Conservation (phyloP, 1,284 basidiomycete genomes). For the Stereum hirsutum region DNA sequence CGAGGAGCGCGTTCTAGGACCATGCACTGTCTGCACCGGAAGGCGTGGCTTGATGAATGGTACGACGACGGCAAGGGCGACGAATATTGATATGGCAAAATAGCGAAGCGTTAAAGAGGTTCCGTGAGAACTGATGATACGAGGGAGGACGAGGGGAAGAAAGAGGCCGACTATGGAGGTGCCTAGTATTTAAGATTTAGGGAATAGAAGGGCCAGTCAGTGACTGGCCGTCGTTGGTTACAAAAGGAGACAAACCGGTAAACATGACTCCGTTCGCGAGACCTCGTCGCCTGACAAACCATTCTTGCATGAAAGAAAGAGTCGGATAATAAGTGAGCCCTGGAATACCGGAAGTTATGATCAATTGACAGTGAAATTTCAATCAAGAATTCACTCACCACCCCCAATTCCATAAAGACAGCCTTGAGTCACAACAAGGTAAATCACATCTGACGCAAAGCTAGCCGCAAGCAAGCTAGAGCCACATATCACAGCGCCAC, state of each 20-base stretch:
- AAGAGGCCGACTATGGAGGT: slow-evolving; percentile 27
- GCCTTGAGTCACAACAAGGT: slow-evolving; percentile 28
- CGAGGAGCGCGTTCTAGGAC: slow-evolving; percentile 9
- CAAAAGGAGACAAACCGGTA: slow-evolving; percentile 20
- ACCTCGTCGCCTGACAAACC: slow-evolving; percentile 31
- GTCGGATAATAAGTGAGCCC: slow-evolving; percentile 26
- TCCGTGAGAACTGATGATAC: slow-evolving; percentile 19
- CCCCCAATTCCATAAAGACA: slow-evolving; percentile 28
- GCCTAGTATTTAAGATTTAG: slow-evolving; percentile 14
- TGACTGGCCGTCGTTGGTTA: too few species aligned
- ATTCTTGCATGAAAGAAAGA: slow-evolving; percentile 30
- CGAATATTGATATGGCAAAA: slow-evolving; percentile 17
- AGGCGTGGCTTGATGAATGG: slow-evolving; percentile 25
- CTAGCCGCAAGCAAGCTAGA: slow-evolving; percentile 25
- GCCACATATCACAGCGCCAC: slow-evolving; percentile 20
- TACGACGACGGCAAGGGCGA: slow-evolving; percentile 17
- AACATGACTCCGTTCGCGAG: slow-evolving; percentile 32
- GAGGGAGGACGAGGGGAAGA: slow-evolving; percentile 24
- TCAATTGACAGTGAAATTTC: not conserved
- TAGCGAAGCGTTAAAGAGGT: slow-evolving; percentile 19
- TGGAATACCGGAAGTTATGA: slow-evolving; percentile 8
- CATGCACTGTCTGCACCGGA: slow-evolving; percentile 18
- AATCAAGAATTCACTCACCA: slow-evolving; percentile 14
- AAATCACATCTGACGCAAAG: slow-evolving; percentile 20
- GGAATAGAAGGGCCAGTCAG: too few species aligned